These are phyloP conservation scores for Podila epigama DNA, from an alignment of 192 early-diverging fungal genomes.

Conservation along the genomic window DNA sequence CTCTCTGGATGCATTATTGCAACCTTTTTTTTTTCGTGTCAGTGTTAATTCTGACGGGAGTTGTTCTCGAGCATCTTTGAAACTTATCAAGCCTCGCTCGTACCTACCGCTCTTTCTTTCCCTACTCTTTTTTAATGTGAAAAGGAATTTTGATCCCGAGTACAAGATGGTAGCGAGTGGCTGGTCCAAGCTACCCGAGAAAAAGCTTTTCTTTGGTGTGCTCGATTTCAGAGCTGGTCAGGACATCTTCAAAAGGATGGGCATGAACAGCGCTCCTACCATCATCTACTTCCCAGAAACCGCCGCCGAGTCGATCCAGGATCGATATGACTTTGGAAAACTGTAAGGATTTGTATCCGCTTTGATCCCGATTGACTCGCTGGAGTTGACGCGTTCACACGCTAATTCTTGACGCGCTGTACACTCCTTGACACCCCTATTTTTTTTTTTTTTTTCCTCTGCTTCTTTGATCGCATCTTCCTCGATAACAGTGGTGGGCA, in stretches of 20 bases:
- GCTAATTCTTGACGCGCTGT: too few relatives aligned
- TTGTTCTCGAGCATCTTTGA: background rate
- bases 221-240: constrained; percentile 72
- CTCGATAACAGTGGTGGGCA: constrained; percentile 70
- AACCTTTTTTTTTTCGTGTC: too few relatives aligned
- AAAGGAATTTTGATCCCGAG: constrained; percentile 76
- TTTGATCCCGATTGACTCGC: too few relatives aligned
- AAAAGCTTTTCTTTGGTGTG: constrained; percentile 66
- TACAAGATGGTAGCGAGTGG: constrained; percentile 64
- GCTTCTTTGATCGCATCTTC: background rate
- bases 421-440: background rate
- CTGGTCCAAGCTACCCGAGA: constrained; percentile 51
- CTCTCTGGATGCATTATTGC: too few relatives aligned
- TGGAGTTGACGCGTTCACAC: too few relatives aligned
- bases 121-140: background rate
- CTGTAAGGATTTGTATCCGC: constrained; percentile 39
- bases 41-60: too few relatives aligned
- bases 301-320: constrained; percentile 42
- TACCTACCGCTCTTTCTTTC: background rate
- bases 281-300: constrained; percentile 73
- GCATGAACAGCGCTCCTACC: constrained; percentile 64
- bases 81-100: background rate
- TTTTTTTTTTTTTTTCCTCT: background rate
- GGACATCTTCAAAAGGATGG: constrained; percentile 70
- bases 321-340: constrained; percentile 67